Evolutionary conservation across 352 stramenopile genomes (phyloP).

Genomic region (Phytophthora nicotianae): DNA sequence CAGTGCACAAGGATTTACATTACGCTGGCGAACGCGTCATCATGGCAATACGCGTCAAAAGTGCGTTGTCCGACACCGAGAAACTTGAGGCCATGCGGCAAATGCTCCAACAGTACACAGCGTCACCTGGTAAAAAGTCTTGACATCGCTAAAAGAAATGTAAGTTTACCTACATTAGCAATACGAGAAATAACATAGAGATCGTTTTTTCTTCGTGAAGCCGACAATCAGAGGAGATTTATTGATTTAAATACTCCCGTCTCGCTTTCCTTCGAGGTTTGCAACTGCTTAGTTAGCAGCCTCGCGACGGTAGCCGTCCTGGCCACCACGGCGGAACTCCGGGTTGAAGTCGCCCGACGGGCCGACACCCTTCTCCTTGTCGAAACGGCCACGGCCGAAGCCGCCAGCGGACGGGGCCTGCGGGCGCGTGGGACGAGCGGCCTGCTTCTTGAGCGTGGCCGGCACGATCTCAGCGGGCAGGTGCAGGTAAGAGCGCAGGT

Average conservation of each 20-base stretch:
- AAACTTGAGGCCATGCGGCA: conserved; percentile 68
- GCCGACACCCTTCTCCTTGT: conserved; percentile 91
- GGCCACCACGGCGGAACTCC: conserved; percentile 83
- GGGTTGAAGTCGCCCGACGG: conserved; percentile 90
- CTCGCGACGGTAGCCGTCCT: conserved; percentile 90
- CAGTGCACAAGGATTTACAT: conserved; percentile 41
- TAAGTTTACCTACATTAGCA: neutral
- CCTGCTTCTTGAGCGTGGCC: conserved; percentile 98
- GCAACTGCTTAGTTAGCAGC: conserved; percentile 75
- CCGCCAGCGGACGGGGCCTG: conserved; percentile 74
- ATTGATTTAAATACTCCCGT: conserved; percentile 70
- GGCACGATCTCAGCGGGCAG: conserved; percentile 98
- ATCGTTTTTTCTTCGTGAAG: conserved; percentile 45
- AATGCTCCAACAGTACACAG: conserved; percentile 45
- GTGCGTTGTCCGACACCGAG: conserved; percentile 43
- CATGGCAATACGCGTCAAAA: conserved; percentile 68
- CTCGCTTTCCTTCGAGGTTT: conserved; percentile 37
- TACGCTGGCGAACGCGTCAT: conserved; percentile 73
- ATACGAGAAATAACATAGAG: conserved; percentile 4
- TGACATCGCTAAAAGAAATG: too few species aligned
- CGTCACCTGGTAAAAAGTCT: neutral
- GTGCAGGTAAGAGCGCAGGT: conserved; percentile 98
- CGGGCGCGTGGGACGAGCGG: conserved; percentile 79
- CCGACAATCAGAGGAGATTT: conserved; percentile 79
- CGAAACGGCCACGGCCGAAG: conserved; percentile 86